Conservation (phyloP, 371 early-diverging fungal species). For the Mortierella polycephala region DNA sequence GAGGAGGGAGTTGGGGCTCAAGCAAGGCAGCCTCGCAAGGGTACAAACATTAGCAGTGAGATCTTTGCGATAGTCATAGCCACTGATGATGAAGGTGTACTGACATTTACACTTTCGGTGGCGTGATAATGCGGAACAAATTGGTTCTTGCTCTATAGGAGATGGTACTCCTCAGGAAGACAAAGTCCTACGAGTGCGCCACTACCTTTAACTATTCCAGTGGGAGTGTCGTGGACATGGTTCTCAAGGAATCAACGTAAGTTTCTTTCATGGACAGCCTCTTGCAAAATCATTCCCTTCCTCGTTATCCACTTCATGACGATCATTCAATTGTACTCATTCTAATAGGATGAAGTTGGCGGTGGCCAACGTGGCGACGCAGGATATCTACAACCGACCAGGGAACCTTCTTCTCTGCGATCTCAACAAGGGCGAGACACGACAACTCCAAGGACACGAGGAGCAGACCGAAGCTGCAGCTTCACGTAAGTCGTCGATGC, state of each 20-base stretch:
- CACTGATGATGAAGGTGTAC: too few species aligned
- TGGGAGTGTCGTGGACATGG: conserved; percentile 52
- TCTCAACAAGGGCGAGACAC: conserved; percentile 13
- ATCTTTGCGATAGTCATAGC: too few species aligned
- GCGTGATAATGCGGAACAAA: too few species aligned
- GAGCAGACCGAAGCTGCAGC: not conserved
- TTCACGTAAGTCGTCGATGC: conserved; percentile 7
- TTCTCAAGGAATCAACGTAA: conserved; percentile 28
- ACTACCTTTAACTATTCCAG: conserved; percentile 40
- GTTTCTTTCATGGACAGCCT: not conserved
- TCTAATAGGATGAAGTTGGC: conserved; percentile 30
- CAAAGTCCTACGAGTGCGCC: conserved; percentile 14
- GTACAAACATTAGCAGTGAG: not conserved
- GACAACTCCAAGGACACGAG: conserved; percentile 29
- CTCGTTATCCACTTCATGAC: not conserved
- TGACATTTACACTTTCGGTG: too few species aligned
- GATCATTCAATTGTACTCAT: not conserved
- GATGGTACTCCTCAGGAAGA: conserved; percentile 8
- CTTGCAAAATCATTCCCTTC: too few species aligned
- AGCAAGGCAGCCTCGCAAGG: conserved; percentile 10
- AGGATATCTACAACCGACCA: conserved; percentile 42
- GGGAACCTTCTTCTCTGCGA: conserved; percentile 46
- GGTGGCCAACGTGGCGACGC: conserved; percentile 42
- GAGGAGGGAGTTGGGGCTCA: conserved; percentile 15
- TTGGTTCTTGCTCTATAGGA: conserved; percentile 8